Base-by-base conservation (phyloP, 1,284 basidiomycete species). In the Boletus mariae region DNA sequence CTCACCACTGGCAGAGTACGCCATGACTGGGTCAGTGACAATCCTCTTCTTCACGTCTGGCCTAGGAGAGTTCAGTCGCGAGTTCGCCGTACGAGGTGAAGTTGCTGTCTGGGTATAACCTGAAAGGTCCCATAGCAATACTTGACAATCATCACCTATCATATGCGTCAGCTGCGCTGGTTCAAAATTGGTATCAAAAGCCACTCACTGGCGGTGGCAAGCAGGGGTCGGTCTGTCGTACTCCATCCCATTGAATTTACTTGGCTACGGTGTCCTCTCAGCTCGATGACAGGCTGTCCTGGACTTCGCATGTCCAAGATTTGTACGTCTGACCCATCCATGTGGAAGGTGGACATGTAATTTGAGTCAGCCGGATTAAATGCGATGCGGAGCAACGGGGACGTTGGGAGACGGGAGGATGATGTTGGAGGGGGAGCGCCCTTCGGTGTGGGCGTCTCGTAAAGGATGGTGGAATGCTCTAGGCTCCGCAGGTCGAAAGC, bases 381-480 rank as follows among this genome's bases (percentile, higher is more conserved):
- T 28, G 87, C 87, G 53, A 94, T 89, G 34, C 92, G 77, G 7
- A 94, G 75, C 37, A 97, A 75, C 1, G 94, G 90, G 1, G 90
- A 85, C 3, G 91, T 90, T 11, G 83, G 81, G 13, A 88, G 88
- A 12, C 87, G 80, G 11, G 83, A 66, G 11, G 82, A 80, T 20
- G 80, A 73, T 28, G 81, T 82, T n/a, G 77, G 69, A 4, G 80
- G 80, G 15, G 80, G 78, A 2, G 80, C 73, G 61, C 82, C 82
- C 69, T 89, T 89, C 1, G 88, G 85, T 10, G 84, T 79, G 2
- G 92, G 87, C 0, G 94, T 94, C 75, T 99, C 97, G 71, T 98
- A 99, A 44, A 99, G 80, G 63, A 99, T 99, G 3, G 97, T 99
- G 8, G 94, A 98, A 72, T 99, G 97, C 69, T 99, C 97, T 44